Conservation (phyloP, 2,329 filamentous ascomycete genomes). For the Alternaria ventricosa region DNA sequence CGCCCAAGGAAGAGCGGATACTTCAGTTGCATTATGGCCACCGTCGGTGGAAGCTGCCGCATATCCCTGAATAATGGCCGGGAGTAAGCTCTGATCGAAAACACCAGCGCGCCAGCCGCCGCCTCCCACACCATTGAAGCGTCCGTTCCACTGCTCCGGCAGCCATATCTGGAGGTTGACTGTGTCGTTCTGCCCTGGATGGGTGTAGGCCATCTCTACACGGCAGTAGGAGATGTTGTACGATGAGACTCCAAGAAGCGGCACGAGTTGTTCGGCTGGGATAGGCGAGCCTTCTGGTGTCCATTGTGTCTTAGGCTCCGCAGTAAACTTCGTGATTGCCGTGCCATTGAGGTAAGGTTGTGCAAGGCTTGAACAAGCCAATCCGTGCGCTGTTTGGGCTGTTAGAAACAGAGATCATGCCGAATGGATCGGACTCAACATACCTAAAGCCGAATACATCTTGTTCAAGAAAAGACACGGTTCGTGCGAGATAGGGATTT, state of each 20-base stretch:
- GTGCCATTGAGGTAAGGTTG: neutral
- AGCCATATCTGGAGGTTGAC: conserved; percentile 41
- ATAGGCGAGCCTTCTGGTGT: neutral
- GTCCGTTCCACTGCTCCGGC: conserved; percentile 43
- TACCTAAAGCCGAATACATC: neutral
- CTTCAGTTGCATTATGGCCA: conserved; percentile 26
- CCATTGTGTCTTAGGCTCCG: neutral
- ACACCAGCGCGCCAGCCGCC: conserved; percentile 38
- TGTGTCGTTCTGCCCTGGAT: conserved; percentile 21
- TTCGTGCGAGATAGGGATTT: neutral
- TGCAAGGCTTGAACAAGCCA: neutral
- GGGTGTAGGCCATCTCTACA: neutral
- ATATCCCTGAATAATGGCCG: conserved; percentile 39
- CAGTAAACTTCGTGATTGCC: neutral
- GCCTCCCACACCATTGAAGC: conserved; percentile 43
- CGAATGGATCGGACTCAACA: neutral
- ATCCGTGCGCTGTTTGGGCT: neutral
- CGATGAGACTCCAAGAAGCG: neutral
- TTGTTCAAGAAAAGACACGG: neutral
- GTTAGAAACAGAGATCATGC: neutral
- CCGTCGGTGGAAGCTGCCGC: conserved; percentile 44
- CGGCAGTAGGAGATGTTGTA: neutral
- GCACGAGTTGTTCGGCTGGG: neutral
- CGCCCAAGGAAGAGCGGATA: neutral
- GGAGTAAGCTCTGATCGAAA: conserved; percentile 30